These are phyloP conservation scores for Eutrema japonicum DNA, from an alignment of 345 rosid species.

Conservation along the genomic window DNA sequence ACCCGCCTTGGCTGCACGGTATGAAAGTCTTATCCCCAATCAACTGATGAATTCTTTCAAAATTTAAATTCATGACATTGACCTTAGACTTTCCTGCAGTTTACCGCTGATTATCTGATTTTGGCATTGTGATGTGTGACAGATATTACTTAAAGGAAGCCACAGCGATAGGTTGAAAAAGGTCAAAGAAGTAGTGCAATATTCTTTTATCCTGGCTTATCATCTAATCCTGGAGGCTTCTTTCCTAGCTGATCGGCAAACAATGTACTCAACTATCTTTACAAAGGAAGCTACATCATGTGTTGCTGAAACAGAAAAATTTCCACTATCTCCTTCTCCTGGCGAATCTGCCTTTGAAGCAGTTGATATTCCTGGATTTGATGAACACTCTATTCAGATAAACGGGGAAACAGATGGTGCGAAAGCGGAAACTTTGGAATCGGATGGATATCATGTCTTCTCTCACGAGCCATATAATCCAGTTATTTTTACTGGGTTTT, in stretches of 20 bases:
- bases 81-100: constrained; percentile 26
- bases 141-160: constrained; percentile 93
- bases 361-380: constrained; percentile 56
- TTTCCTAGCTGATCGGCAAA: constrained; percentile 75
- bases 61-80: not conserved
- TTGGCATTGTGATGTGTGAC: constrained; percentile 42
- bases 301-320: constrained; percentile 40
- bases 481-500: constrained; percentile 69
- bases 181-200: constrained; percentile 77
- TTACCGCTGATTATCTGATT: constrained; percentile 23
- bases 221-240: constrained; percentile 93
- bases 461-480: constrained; percentile 81
- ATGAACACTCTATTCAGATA: constrained; percentile 42
- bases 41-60: constrained; percentile 15
- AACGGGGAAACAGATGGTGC: constrained; percentile 45
- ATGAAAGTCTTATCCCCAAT: not conserved
- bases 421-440: constrained; percentile 42
- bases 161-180: constrained; percentile 79
- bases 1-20: constrained; percentile 76
- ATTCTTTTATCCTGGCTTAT: constrained; percentile 71
- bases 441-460: constrained; percentile 48
- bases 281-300: constrained; percentile 44
- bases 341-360: constrained; percentile 39
- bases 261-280: constrained; percentile 77
- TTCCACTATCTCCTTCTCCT: constrained; percentile 42